These are phyloP conservation scores for Pythium periplocum DNA, from an alignment of 352 stramenopile genomes.

Conservation along the genomic window DNA sequence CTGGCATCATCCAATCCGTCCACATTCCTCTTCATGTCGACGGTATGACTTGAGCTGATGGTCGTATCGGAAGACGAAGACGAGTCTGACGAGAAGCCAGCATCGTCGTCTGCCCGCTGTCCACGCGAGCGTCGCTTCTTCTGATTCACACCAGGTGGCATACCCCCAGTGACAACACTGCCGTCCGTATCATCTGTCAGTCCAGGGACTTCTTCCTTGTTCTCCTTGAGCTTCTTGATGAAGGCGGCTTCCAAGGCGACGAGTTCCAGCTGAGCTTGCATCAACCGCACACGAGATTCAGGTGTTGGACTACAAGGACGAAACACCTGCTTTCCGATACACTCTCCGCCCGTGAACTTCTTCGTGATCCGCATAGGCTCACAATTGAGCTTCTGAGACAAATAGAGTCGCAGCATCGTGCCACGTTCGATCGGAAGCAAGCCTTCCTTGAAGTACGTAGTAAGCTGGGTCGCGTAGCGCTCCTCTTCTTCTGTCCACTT, in stretches of 20 bases:
- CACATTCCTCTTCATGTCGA: conserved; percentile 15
- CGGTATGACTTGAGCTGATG: conserved; percentile 1
- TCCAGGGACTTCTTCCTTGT: conserved; percentile 59
- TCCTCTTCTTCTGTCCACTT: conserved; percentile 87
- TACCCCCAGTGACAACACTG: conserved; percentile 13
- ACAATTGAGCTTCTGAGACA: conserved; percentile 91
- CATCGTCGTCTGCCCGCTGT: conserved; percentile 17
- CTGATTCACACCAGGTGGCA: conserved; percentile 22
- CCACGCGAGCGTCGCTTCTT: conserved; percentile 23
- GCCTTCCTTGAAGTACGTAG: conserved; percentile 83
- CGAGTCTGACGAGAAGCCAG: conserved; percentile 28
- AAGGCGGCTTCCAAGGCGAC: conserved; percentile 70
- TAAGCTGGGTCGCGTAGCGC: conserved; percentile 65
- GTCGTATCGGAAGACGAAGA: conserved; percentile 20
- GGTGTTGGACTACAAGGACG: conserved; percentile 66
- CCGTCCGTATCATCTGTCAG: conserved; percentile 47
- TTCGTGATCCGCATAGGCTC: conserved; percentile 92
- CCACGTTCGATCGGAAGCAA: conserved; percentile 77
- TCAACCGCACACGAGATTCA: conserved; percentile 55
- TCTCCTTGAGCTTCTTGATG: conserved; percentile 74
- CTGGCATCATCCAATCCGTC: conserved; percentile 53
- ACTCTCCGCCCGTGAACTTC: conserved; percentile 89
- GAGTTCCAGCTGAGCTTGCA: conserved; percentile 71
- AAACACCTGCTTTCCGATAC: conserved; percentile 89
- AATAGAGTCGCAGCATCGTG: conserved; percentile 87